These are phyloP conservation scores for Rehmannia glutinosa DNA, from an alignment of 257 asterid species.

Conservation along the genomic window DNA sequence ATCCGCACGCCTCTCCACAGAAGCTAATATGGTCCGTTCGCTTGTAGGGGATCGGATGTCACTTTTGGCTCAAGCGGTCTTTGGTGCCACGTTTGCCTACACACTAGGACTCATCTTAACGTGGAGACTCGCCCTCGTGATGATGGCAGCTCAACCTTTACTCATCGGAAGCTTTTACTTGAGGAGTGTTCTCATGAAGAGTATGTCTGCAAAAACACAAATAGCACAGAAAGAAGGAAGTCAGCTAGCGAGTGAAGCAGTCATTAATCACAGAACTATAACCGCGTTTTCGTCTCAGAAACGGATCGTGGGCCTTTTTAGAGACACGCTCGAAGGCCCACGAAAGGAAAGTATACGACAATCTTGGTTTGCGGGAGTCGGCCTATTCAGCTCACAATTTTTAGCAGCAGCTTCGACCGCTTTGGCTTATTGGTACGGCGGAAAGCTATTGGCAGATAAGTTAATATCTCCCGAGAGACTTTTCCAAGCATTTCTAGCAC, in stretches of 20 bases:
- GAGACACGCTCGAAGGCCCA: slow-evolving; percentile 47
- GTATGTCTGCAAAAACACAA: slow-evolving; percentile 49
- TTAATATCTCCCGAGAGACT: slow-evolving; percentile 51
- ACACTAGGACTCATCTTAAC: slow-evolving; percentile 49
- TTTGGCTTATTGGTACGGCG: slow-evolving; percentile 83
- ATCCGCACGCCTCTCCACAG: slow-evolving; percentile 50
- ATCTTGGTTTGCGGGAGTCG: slow-evolving; percentile 64
- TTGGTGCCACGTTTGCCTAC: slow-evolving; percentile 52
- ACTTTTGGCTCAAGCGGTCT: slow-evolving; percentile 43
- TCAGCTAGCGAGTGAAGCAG: slow-evolving; percentile 70
- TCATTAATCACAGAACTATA: slow-evolving; percentile 56
- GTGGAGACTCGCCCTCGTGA: slow-evolving; percentile 56
- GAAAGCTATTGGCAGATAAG: slow-evolving; percentile 44
- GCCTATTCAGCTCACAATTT: slow-evolving; percentile 73
- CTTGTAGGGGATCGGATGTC: slow-evolving; percentile 67
- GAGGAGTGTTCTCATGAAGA: slow-evolving; percentile 54
- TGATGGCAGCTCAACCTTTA: slow-evolving; percentile 67
- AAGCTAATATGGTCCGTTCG: slow-evolving; percentile 56
- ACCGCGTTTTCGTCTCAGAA: slow-evolving; percentile 68
- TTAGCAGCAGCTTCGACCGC: slow-evolving; percentile 77
- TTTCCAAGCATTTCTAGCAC: slow-evolving; percentile 73
- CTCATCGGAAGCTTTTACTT: slow-evolving; percentile 61
- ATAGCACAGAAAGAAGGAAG: slow-evolving; percentile 63
- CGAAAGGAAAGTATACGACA: slow-evolving; percentile 58
- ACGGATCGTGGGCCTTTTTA: slow-evolving; percentile 41